phyloP scores from a whole-genome alignment of 306 rosid genomes.

The Luffa aegyptiaca region DNA sequence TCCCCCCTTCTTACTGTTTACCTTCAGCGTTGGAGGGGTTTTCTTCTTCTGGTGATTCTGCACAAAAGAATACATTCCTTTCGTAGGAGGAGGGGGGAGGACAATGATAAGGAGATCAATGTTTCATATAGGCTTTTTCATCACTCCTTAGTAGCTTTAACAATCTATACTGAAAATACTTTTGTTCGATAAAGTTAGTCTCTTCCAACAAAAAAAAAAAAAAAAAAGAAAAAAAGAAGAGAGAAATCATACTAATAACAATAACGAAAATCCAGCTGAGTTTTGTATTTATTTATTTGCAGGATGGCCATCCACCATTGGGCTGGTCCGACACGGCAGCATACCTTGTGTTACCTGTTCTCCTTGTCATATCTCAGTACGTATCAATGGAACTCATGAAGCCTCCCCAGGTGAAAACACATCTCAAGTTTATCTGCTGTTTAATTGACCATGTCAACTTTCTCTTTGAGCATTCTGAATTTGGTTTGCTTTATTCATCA shows the following conservation, averaged over 20 bases:
- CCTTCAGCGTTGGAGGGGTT: too few species aligned
- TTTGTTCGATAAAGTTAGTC: background rate
- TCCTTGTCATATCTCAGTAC: constrained; percentile 71
- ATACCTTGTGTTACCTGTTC: constrained; percentile 89
- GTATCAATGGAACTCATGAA: constrained; percentile 98
- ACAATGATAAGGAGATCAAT: background rate
- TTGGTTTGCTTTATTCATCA: constrained; percentile 47
- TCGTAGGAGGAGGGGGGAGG: background rate
- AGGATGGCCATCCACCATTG: constrained; percentile 99
- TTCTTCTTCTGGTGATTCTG: constrained; percentile 45
- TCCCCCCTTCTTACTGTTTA: too few species aligned
- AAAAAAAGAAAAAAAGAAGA: too few species aligned
- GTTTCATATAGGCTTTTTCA: background rate
- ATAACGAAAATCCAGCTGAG: background rate
- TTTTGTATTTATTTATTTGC: constrained; percentile 8
- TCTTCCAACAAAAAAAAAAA: background rate
- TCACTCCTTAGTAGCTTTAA: background rate
- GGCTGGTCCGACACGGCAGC: constrained; percentile 92
- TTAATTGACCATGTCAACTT: constrained; percentile 11
- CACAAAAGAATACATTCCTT: constrained; percentile 66
- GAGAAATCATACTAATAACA: background rate
- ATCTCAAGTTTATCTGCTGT: background rate
- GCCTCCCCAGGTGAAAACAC: constrained; percentile 75
- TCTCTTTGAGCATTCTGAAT: constrained; percentile 10
- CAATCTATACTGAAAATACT: background rate